A percentile compares a stretch with the other conserved stretches of the same genome.
These are phyloP conservation scores for Austroboletus eburneus DNA, from an alignment of 768 basidiomycete species.

Conservation along the genomic window DNA sequence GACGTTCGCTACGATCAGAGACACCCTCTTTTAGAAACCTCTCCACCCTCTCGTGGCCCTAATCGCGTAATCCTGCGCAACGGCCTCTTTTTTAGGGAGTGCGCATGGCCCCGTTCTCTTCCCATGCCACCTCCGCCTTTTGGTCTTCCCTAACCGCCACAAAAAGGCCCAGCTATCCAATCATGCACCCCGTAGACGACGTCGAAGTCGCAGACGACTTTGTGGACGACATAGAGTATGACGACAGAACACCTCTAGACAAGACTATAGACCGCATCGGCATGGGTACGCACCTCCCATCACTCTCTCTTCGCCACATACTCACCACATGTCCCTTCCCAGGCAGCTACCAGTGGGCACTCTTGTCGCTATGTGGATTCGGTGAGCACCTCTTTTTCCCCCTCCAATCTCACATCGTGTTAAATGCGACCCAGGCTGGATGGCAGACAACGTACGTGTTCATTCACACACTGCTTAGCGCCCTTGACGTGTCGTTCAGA, in stretches of 20 bases:
- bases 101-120: conserved; percentile 42
- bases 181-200: conserved; percentile 35
- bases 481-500: conserved; percentile 46
- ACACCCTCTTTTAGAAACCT: background rate
- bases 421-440: conserved; percentile 58
- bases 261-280: conserved; percentile 88
- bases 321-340: background rate
- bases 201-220: conserved; percentile 24
- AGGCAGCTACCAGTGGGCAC: conserved; percentile 78
- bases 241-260: conserved; percentile 63
- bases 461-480: background rate
- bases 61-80: conserved; percentile 12
- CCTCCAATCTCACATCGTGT: background rate
- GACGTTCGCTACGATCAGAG: too few relatives aligned
- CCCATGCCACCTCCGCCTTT: conserved; percentile 43
- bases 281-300: conserved; percentile 54
- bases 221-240: conserved; percentile 27
- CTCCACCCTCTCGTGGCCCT: background rate
- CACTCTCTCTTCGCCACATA: background rate
- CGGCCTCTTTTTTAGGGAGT: too few relatives aligned
- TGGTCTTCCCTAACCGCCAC: conserved; percentile 35
- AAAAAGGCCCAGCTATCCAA: conserved; percentile 35
- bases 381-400: conserved; percentile 47
- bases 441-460: conserved; percentile 80
- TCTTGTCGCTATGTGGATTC: conserved; percentile 82